Evolutionary conservation across 306 rosid species (phyloP), one percentile per base, ranked within the genome.

Genomic region (Echinosophora koreensis): DNA sequence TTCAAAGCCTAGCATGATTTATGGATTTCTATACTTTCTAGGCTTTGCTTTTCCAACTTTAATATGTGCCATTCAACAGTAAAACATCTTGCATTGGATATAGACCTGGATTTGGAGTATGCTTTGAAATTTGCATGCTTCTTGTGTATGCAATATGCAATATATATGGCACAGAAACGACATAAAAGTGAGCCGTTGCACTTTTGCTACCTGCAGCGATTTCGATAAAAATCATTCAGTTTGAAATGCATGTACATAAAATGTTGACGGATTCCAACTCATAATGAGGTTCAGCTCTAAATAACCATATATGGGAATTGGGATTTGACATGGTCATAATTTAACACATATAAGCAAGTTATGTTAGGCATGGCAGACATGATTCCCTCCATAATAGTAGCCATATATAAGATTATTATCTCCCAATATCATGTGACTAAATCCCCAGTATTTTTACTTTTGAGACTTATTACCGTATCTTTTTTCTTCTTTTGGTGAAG

Each of bases 1-100:
- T 81, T 44, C 38, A 61, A 73, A 78, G 64, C 46, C 41, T 72
- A 60, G 80, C 86, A 74, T 50, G 73, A 67, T 57, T 69, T 8
- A 8, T n/a, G 76, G 72, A 56, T 60, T 68, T 7, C 11, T 8
- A 1, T 37, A 10, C 6, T 47, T 47, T 77, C 64, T 18, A 17
- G 44, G 8, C 79, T 78, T 74, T 72, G 41, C 78, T 27, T 49
- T 57, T 71, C 54, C 76, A 51, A 65, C 60, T 2, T 38, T 1
- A 30, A 35, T 30, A 35, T 30, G 13, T 18, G 14, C 51, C 0
- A 27, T 8, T 64, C 34, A 22, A 13, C 4, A n/a, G 13, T 63
- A 71, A 52, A 77, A 74, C 66, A 47, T 15, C 32, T 64, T 66
- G 12, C 35, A 11, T 44, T 75, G 4, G 2, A 46, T 34, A 4